Conservation (phyloP, 2,329 filamentous ascomycete species). For the Talaromyces sp. region DNA sequence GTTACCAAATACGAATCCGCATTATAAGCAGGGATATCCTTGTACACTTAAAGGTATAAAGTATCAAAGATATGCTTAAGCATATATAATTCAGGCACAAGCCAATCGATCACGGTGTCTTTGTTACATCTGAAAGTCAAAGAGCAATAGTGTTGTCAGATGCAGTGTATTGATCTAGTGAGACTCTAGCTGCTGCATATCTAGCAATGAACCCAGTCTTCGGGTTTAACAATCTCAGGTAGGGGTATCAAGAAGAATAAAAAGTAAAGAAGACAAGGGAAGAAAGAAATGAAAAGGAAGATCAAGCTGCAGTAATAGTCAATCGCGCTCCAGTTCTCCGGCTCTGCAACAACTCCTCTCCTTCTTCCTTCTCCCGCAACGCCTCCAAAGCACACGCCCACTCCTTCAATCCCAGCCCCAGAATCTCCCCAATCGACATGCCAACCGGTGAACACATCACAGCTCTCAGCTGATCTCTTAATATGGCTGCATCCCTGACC, state of each 20-base stretch:
- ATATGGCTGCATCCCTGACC: slow-evolving; percentile 26
- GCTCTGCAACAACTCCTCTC: slow-evolving; percentile 4
- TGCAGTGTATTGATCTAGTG: not conserved
- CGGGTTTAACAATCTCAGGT: no score
- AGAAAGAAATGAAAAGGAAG: not conserved
- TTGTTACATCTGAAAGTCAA: no score
- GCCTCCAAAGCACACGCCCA: slow-evolving; percentile 8
- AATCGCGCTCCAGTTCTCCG: slow-evolving; percentile 11
- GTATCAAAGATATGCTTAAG: no score
- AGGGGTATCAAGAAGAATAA: not conserved
- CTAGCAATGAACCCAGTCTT: not conserved
- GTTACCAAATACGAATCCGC: not conserved
- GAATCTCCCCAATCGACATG: slow-evolving; percentile 5
- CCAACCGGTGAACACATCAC: slow-evolving; percentile 28
- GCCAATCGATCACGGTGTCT: not conserved
- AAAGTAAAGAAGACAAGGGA: not conserved
- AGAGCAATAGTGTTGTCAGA: no score
- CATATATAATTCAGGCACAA: not conserved
- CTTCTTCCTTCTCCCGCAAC: slow-evolving; percentile 1
- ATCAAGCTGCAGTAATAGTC: slow-evolving; percentile 35
- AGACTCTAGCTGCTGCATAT: not conserved
- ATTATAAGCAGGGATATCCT: not conserved
- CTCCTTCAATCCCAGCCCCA: slow-evolving; percentile 3
- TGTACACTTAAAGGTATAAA: not conserved
- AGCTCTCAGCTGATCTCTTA: slow-evolving; percentile 30